A percentile compares a stretch with the other conserved stretches of the same genome.
Conservation (phyloP, 2,329 filamentous ascomycete genomes). For the Geoglossum cookeanum region DNA sequence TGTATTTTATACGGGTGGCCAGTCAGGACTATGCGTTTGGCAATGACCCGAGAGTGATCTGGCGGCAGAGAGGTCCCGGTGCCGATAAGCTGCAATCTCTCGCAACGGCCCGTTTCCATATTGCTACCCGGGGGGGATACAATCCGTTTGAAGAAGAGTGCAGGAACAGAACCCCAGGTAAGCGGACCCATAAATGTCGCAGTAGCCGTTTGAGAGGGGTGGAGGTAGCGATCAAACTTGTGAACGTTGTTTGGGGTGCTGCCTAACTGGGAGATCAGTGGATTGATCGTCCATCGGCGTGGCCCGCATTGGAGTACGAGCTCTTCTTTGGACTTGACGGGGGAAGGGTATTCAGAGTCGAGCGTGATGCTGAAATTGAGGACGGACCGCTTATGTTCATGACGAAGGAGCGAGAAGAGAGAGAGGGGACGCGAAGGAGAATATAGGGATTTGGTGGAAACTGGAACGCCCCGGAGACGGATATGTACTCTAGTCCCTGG, state of each 20-base stretch:
- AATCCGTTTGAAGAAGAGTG: conserved; percentile 59
- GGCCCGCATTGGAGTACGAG: conserved; percentile 82
- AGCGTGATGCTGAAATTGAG: conserved; percentile 82
- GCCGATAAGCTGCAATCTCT: conserved; percentile 52
- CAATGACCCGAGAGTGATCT: conserved; percentile 56
- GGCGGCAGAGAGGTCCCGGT: conserved; percentile 77
- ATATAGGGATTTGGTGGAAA: conserved; percentile 33
- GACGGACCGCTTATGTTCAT: conserved; percentile 85
- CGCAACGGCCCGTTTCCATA: conserved; percentile 8
- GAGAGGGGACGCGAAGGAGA: conserved; percentile 42
- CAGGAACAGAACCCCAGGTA: conserved; percentile 81
- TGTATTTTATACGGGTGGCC: conserved; percentile 98
- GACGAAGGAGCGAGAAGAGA: conserved; percentile 71
- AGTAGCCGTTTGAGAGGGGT: conserved; percentile 76
- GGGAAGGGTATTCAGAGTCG: conserved; percentile 52
- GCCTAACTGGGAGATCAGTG: conserved; percentile 74
- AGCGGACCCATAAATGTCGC: conserved; percentile 80
- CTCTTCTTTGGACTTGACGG: conserved; percentile 82
- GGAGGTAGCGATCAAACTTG: conserved; percentile 84
- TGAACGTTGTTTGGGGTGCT: conserved; percentile 92
- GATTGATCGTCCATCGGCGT: conserved; percentile 70
- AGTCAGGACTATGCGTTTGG: conserved; percentile 83
- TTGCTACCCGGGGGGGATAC: neutral
- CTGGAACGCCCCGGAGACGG: conserved; percentile 43
- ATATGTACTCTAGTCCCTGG: conserved; percentile 71